Base-by-base conservation (phyloP, 2,329 filamentous ascomycete genomes). In the Claviceps sp. region DNA sequence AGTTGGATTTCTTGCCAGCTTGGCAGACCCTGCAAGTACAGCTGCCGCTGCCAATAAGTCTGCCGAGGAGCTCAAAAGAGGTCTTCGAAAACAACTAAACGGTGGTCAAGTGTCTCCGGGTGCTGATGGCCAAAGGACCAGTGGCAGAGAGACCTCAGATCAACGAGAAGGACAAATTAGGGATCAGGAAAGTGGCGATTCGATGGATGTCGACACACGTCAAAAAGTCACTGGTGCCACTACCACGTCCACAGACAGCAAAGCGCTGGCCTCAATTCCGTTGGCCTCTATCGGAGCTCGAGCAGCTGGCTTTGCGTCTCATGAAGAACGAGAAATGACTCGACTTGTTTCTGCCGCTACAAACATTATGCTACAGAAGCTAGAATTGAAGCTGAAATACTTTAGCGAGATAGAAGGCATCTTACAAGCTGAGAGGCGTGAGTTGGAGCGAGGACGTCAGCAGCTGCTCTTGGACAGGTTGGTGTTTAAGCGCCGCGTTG, bases 271-370 rank as follows among this genome's bases (percentile, higher is more conserved):
- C 6, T 90, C 83, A 34, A 83, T 95, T 52, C 88, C 90, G 2
- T 78, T 98, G 48, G 89, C 88, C 17, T 80, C 90, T 8, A 85
- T 91, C 55, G 90, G 90, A 13, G 89, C 88, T 2, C 86, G 93
- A 54, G 81, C 90, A 1, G 85, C 86, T 7, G 93, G 85, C 3
- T 81, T 98, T 37, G 90, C 91, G 29, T 96, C 91, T 3, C 89
- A 97, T 60, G 91, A 97, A 67, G 93, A 98, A 68, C 86, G 94
- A 53, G 89, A 96, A 68, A 93, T 97, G 80, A 95, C 90, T 20
- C 86, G 89, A 16, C 80, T 97, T 46, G 88, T 98, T 9, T 91
- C 89, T 2, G 86, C 89, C 5, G 88, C 89, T 0, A 88, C 95
- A 50, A 98, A 98, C 64, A 77, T 95, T 13, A 91, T 88, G n/a